Conservation (phyloP, 2,329 filamentous ascomycete genomes). For the Hypoxylon sp. region DNA sequence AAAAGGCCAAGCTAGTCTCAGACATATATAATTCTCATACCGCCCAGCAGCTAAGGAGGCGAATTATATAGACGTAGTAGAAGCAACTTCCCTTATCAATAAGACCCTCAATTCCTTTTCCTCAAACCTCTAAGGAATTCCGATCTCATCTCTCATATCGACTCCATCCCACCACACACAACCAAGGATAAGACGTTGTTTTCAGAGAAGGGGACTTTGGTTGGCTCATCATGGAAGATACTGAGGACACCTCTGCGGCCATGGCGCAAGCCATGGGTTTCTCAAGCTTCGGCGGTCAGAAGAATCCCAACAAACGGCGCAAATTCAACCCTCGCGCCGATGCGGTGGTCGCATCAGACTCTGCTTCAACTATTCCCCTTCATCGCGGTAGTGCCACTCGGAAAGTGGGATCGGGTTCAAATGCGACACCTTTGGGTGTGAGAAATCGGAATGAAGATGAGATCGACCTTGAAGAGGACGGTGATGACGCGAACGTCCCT, state of each 20-base stretch:
- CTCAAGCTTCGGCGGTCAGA: conserved; percentile 73
- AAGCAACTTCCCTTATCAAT: conserved; percentile 2
- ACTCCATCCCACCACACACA: conserved; percentile 1
- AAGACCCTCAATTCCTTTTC: background rate
- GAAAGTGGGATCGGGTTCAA: conserved; percentile 50
- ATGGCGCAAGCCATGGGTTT: conserved; percentile 81
- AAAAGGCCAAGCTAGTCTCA: too few species aligned
- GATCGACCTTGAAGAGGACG: conserved; percentile 59
- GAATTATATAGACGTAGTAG: background rate
- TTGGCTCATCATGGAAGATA: conserved; percentile 44
- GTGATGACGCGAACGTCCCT: conserved; percentile 47
- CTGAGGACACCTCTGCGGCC: conserved; percentile 60
- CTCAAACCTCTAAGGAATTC: conserved; percentile 5
- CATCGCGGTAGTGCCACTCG: conserved; percentile 33
- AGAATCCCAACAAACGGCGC: conserved; percentile 71
- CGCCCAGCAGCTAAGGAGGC: background rate
- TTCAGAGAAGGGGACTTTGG: background rate
- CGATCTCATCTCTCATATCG: background rate
- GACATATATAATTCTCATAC: background rate
- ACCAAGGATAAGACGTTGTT: background rate
- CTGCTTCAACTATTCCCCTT: conserved; percentile 47
- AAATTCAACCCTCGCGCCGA: conserved; percentile 71
- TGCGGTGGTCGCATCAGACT: conserved; percentile 51
- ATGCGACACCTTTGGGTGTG: conserved; percentile 57
- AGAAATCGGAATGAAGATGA: conserved; percentile 59